A percentile compares a stretch with the other conserved stretches of the same genome.
These are phyloP conservation scores for Lophiotrema nucula DNA, from an alignment of 495 filamentous ascomycete species.

Conservation along the genomic window DNA sequence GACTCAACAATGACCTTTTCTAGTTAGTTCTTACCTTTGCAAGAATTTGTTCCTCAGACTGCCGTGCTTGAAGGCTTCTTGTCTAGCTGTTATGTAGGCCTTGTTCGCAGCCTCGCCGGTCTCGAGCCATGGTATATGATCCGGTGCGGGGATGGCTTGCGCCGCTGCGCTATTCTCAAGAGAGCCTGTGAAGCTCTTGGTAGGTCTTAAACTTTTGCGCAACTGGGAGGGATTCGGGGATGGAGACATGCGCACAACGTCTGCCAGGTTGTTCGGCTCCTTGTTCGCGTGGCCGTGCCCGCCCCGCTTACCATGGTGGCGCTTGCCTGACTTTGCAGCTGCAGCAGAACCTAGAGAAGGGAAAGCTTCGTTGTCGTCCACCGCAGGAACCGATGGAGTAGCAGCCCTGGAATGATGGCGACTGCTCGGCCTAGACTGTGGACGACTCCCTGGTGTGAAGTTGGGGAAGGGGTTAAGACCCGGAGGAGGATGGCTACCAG, in stretches of 20 bases:
- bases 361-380: constrained; percentile 95
- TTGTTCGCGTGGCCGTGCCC: constrained; percentile 67
- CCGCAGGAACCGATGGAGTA: constrained; percentile 67
- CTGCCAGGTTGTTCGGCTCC: constrained; percentile 80
- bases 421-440: constrained; percentile 82
- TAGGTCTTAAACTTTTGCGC: constrained; percentile 26
- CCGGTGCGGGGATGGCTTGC: constrained; percentile 77
- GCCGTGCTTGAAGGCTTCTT: constrained; percentile 94
- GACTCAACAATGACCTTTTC: background rate
- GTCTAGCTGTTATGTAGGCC: constrained; percentile 88
- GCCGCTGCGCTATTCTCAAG: constrained; percentile 80
- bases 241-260: constrained; percentile 90
- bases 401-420: constrained; percentile 72
- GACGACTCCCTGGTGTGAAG: constrained; percentile 49
- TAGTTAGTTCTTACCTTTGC: constrained; percentile 64
- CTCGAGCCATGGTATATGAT: constrained; percentile 95
- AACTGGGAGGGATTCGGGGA: constrained; percentile 59
- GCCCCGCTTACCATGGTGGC: constrained; percentile 85
- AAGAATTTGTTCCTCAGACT: constrained; percentile 95
- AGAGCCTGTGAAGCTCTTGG: constrained; percentile 55
- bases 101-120: constrained; percentile 89
- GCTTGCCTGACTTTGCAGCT: constrained; percentile 70
- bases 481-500: constrained; percentile 56
- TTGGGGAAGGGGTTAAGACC: constrained; percentile 51
- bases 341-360: constrained; percentile 83